Percentiles rank a stretch among this genome's conserved stretches.
Conservation (phyloP, 2,329 filamentous ascomycete species). For the Fusarium chaquense region DNA sequence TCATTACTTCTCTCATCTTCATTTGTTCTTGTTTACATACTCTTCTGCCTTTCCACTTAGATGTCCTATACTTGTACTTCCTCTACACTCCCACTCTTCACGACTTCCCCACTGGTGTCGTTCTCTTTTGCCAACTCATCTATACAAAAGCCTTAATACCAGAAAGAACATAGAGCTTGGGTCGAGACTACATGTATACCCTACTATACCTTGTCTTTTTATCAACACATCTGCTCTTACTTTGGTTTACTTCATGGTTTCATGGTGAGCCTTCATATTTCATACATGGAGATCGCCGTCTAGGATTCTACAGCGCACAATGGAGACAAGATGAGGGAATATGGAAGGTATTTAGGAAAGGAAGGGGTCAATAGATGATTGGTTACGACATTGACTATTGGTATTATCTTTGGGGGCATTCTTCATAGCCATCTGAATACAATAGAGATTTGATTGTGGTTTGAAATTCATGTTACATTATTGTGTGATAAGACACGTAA, state of each 20-base stretch:
- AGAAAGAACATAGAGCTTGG: constrained; percentile 8
- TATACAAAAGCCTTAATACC: constrained; percentile 15
- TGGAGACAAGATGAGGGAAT: background rate
- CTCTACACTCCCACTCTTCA: background rate
- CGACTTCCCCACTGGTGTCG: background rate
- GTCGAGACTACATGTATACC: background rate
- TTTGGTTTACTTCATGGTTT: constrained; percentile 5
- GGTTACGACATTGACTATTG: constrained; percentile 5
- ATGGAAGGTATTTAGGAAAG: background rate
- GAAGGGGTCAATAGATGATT: constrained; percentile 17
- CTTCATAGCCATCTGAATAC: background rate
- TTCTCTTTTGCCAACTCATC: constrained; percentile 19
- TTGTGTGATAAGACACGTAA: background rate
- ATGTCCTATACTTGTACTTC: constrained; percentile 4
- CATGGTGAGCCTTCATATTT: constrained; percentile 8
- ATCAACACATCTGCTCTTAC: background rate
- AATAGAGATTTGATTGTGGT: constrained; percentile 11
- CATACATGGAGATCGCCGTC: background rate
- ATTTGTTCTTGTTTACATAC: constrained; percentile 5
- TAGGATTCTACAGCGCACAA: background rate
- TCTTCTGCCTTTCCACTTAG: constrained; percentile 5
- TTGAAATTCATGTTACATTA: constrained; percentile 25
- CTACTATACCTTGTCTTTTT: background rate
- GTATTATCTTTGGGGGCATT: background rate
- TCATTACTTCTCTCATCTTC: background rate